Percentiles rank a stretch among this genome's conserved stretches.
Evolutionary conservation across 2,329 filamentous ascomycete genomes (phyloP).

Genomic region (Aspergillus caelatus): DNA sequence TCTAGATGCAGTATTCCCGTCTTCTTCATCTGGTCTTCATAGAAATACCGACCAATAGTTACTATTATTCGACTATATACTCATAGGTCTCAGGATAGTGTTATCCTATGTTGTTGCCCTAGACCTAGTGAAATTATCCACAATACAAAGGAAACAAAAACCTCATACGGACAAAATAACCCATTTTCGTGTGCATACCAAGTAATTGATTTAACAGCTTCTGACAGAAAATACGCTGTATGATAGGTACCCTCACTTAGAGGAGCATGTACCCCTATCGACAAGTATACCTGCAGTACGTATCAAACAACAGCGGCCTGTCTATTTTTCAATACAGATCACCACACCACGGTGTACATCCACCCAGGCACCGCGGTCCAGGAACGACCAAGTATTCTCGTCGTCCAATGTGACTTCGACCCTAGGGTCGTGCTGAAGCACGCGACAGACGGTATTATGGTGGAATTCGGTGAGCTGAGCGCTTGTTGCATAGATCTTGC

Average conservation of each 20-base stretch:
- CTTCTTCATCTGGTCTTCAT: neutral
- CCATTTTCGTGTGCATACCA: neutral
- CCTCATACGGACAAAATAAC: neutral
- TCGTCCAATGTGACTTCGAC: neutral
- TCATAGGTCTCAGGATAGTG: neutral
- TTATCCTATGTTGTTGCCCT: neutral
- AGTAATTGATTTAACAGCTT: neutral
- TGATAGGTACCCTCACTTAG: neutral
- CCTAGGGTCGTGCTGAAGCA: neutral
- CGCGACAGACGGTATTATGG: neutral
- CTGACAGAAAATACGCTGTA: neutral
- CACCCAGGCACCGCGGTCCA: conserved; percentile 2
- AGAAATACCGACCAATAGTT: neutral
- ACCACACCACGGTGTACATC: neutral
- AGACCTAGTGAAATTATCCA: neutral
- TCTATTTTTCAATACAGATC: neutral
- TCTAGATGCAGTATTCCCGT: too few species aligned
- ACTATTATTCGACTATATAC: neutral
- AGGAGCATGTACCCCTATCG: neutral
- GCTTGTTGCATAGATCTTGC: conserved; percentile 1
- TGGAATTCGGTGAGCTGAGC: neutral
- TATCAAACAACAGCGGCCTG: neutral
- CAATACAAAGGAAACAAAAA: neutral
- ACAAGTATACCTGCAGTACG: neutral
- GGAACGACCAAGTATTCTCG: neutral